Base-by-base conservation (phyloP, 352 stramenopile species). In the Plasmopara muralis region DNA sequence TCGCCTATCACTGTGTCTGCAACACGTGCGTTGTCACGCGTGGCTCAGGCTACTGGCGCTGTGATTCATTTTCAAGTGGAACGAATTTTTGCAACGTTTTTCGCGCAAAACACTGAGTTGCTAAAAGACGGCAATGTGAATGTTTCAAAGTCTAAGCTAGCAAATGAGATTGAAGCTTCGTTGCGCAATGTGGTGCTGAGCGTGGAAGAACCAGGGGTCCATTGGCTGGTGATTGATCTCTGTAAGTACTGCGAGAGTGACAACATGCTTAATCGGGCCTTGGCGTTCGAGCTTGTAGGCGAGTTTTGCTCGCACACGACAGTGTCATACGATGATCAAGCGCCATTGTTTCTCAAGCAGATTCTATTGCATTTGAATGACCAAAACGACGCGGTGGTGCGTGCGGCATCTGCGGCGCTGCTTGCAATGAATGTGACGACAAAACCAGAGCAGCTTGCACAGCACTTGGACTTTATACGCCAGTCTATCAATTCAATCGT, bases 401-500 rank as follows among this genome's bases (percentile, higher is more conserved):
- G 89, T 58, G 87, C 88, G 4, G 87, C 89, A 9, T 93, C 89
- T 39, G 62, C 77, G 25, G 93, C 96, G 10, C 79, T 99, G 30
- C 74, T 80, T 62, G 85, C 84, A 18, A 80, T 99, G 56, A 97
- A 97, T 54, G 88, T 69, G 42, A 88, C 85, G 16, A 85, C 95
- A 16, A 88, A 87, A 18, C 87, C 92, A 8, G 96, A 99, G 59
- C 82, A 94, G 45, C 75, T 99, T 50, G 72, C 89, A 18, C 86
- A 91, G n/a, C 88, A 99, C 61, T 71, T 99, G 42, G 87, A 97
- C 64, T 99, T 98, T 53, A 98, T 98, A 57, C 84, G 93, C 29
- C 97, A 98, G 66, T 89, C 95, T 5, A 95, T 99, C 64, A 95
- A 95, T 48, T 98, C 90, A 53, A 88, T 98, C 71, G 95, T 98